phyloP scores from a whole-genome alignment of 2,329 filamentous ascomycete species.

The Diaporthe citri region DNA sequence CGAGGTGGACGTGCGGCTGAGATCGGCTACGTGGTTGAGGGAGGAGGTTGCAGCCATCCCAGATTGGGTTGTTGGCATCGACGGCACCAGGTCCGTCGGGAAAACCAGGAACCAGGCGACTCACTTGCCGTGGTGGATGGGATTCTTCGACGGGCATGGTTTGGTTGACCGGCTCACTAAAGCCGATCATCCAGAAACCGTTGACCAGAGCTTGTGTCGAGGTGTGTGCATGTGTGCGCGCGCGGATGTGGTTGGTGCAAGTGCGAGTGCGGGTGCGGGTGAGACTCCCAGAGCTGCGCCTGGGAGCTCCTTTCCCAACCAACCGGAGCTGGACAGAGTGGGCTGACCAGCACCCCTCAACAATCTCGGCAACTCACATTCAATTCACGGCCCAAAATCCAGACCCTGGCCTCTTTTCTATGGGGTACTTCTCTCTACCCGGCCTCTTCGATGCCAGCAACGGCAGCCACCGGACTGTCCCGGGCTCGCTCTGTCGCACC shows the following conservation, averaged over 20 bases:
- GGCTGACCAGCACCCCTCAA: conserved; percentile 1
- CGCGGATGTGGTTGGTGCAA: conserved; percentile 6
- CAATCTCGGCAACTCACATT: conserved; percentile 34
- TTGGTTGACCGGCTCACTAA: conserved; percentile 33
- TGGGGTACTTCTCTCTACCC: conserved; percentile 2
- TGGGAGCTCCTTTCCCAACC: conserved; percentile 13
- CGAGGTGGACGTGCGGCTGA: conserved; percentile 23
- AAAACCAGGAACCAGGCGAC: conserved; percentile 22
- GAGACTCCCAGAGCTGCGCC: neutral
- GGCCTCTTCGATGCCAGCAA: conserved; percentile 4
- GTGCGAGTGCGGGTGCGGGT: neutral
- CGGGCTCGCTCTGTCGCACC: conserved; percentile 16
- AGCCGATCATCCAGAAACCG: conserved; percentile 27
- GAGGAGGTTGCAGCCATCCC: conserved; percentile 19
- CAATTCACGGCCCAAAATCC: neutral
- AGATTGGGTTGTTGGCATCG: conserved; percentile 13
- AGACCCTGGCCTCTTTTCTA: conserved; percentile 6
- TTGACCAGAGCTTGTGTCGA: conserved; percentile 21
- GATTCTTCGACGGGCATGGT: neutral
- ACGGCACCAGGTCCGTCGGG: conserved; percentile 20
- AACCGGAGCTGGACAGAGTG: conserved; percentile 17
- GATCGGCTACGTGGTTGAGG: conserved; percentile 25
- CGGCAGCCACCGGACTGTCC: conserved; percentile 1
- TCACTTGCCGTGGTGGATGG: neutral
- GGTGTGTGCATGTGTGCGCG: neutral